Base-by-base conservation (phyloP, 2,329 filamentous ascomycete genomes). In the Teratosphaeria pseudoeucalypti region DNA sequence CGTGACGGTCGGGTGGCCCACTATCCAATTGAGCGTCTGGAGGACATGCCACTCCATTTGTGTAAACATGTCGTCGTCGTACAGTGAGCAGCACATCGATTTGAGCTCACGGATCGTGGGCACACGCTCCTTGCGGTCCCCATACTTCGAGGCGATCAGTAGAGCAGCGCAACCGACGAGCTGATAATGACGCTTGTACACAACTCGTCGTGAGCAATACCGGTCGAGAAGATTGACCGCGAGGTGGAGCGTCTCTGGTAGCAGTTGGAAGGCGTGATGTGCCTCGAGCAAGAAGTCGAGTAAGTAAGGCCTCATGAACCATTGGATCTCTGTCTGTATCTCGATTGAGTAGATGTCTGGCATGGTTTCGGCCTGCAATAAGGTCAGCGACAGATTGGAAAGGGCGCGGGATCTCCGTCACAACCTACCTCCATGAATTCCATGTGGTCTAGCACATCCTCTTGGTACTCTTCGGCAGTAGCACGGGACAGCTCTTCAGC, bases 11-110 rank as follows among this genome's bases (percentile, higher is more conserved):
- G 94, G 92, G 77, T 97, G 92, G 58, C 94, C 94, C 66, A 99
- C 89, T 66, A 87, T 85, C 94, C 94, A 99, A 73, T 95, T 90
- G 61, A 99, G 83, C 1, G 94, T 99, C 77, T 96, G 95, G 68
- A 99, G 83, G 43, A 99, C 92, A 75, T 99, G 94, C 92, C 95
- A 97, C 79, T 99, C 94, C 94, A 99, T 99, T 76, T 99, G 94
- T 11, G 92, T 92, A 78, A 99, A 99, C 94, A 99, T 99, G 78
- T 96, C 92, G 56, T 96, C 91, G 70, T 99, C 94, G 77, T 99
- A 99, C 47, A 97, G 83, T 43, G 89, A 92, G 77, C 94, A 97
- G 82, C 94, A 99, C 94, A 99, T 97, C 67, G 92, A 95, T 82
- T 96, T 96, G 65, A 99, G 81, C 74, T 99, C 94, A 73, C 90